Evolutionary conservation across 2,329 filamentous ascomycete species (phyloP).

Genomic region (Apiospora sp.): DNA sequence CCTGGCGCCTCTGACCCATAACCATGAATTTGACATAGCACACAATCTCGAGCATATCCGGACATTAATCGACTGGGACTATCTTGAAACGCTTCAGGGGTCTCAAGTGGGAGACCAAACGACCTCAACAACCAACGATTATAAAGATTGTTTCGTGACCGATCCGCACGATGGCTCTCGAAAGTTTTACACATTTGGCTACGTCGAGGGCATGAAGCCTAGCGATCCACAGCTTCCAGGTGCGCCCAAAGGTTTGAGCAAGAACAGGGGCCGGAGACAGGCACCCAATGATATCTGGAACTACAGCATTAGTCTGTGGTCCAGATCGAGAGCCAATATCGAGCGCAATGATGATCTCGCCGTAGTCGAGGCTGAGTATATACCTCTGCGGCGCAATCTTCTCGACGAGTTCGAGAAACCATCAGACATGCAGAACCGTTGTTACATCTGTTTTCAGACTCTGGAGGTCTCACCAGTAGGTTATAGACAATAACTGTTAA

Average conservation of each 20-base stretch:
- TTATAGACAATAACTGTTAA: constrained; percentile 30
- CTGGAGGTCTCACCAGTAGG: constrained; percentile 78
- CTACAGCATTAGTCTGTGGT: constrained; percentile 82
- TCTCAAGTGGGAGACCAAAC: constrained; percentile 48
- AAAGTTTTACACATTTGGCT: constrained; percentile 63
- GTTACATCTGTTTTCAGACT: constrained; percentile 79
- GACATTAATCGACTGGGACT: constrained; percentile 67
- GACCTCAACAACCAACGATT: constrained; percentile 56
- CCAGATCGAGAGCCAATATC: constrained; percentile 61
- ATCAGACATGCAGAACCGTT: constrained; percentile 54
- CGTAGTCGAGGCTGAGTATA: constrained; percentile 77
- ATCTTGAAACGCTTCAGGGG: constrained; percentile 52
- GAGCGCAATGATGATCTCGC: constrained; percentile 75
- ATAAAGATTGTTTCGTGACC: constrained; percentile 59
- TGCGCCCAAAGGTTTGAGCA: constrained; percentile 57
- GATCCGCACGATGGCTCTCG: constrained; percentile 70
- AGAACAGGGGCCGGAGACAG: constrained; percentile 48
- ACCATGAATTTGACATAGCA: constrained; percentile 40
- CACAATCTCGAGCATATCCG: constrained; percentile 32
- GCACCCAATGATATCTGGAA: constrained; percentile 72
- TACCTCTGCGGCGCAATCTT: constrained; percentile 83
- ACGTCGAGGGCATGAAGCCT: constrained; percentile 66
- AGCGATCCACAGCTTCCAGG: constrained; percentile 69
- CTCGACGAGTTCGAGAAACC: constrained; percentile 72
- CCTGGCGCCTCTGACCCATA: constrained; percentile 65